These are phyloP conservation scores for Nakazawaea laoshanensis DNA, from an alignment of 805 yeast genomes.

Conservation along the genomic window DNA sequence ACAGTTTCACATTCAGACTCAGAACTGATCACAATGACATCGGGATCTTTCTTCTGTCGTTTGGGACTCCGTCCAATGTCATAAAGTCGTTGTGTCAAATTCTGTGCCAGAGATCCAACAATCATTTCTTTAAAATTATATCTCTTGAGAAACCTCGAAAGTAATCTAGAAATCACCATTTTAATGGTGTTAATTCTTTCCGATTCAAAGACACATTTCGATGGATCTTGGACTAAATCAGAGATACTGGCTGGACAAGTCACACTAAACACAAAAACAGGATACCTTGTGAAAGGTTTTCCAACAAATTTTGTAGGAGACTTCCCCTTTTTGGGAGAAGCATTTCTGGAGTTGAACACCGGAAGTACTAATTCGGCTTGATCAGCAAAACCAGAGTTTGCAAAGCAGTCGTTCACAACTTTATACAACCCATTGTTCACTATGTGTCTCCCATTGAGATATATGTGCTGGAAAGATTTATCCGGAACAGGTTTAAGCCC, in stretches of 20 bases:
- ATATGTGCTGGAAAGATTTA: constrained; percentile 33
- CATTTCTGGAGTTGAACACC: constrained; percentile 11
- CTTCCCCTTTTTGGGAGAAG: constrained; percentile 13
- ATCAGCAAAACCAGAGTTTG: constrained; percentile 16
- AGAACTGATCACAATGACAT: no score
- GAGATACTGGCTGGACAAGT: constrained; percentile 18
- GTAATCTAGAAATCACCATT: constrained; percentile 22
- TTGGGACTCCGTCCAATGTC: no score
- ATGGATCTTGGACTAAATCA: constrained; percentile 33
- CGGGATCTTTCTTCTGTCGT: no score
- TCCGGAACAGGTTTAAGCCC: constrained; percentile 26
- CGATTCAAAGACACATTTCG: constrained; percentile 22
- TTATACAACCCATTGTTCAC: constrained; percentile 14
- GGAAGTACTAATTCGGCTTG: constrained; percentile 11
- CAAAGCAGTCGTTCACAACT: constrained; percentile 19
- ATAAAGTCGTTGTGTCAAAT: neutral
- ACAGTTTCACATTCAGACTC: neutral
- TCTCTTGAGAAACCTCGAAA: constrained; percentile 18
- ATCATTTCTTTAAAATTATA: neutral
- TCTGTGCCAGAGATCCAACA: neutral
- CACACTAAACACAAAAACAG: constrained; percentile 29
- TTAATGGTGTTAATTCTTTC: constrained; percentile 18
- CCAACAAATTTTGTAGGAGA: constrained; percentile 20
- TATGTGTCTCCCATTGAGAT: constrained; percentile 31
- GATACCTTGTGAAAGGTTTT: constrained; percentile 24